A percentile compares a stretch with the other conserved stretches of the same genome.
These are phyloP conservation scores for Agroathelia rolfsii DNA, from an alignment of 1,284 basidiomycete genomes.

Conservation along the genomic window DNA sequence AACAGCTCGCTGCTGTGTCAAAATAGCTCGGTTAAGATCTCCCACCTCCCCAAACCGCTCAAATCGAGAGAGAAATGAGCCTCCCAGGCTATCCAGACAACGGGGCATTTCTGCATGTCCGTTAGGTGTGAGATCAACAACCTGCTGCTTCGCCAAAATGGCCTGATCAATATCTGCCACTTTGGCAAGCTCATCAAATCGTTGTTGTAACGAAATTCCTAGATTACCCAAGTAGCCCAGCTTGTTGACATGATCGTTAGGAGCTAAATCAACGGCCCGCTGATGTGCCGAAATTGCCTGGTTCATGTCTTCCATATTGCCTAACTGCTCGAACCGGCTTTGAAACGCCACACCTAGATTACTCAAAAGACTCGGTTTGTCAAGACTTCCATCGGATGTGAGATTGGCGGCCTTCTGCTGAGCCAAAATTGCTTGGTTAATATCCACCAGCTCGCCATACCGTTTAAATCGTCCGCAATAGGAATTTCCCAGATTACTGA, in stretches of 20 bases:
- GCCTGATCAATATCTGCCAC: slow-evolving; percentile 15
- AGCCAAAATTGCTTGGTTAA: slow-evolving; percentile 8
- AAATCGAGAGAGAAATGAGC: slow-evolving; percentile 13
- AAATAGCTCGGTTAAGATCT: slow-evolving; percentile 19
- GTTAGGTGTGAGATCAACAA: slow-evolving; percentile 7
- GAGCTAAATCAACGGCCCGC: slow-evolving; percentile 5
- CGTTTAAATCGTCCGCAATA: slow-evolving; percentile 7
- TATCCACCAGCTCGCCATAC: slow-evolving; percentile 7
- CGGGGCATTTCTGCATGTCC: slow-evolving; percentile 2
- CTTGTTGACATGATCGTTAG: slow-evolving; percentile 2
- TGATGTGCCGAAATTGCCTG: slow-evolving; percentile 6
- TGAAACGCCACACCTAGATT: slow-evolving; percentile 15
- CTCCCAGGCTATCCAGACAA: slow-evolving; percentile 7
- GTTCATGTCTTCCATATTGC: slow-evolving; percentile 9
- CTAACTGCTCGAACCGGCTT: slow-evolving; percentile 8
- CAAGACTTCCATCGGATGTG: slow-evolving; percentile 5
- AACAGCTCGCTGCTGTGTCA: slow-evolving; percentile 10
- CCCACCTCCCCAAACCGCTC: slow-evolving; percentile 3
- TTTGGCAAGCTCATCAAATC: slow-evolving; percentile 9
- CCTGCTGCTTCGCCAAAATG: background rate
- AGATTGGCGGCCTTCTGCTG: slow-evolving; percentile 6
- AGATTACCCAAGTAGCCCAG: slow-evolving; percentile 12
- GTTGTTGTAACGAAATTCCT: slow-evolving; percentile 12
- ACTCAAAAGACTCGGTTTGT: slow-evolving; percentile 10
- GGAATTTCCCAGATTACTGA: slow-evolving; percentile 9